These are phyloP conservation scores for Fusarium xyrophilum DNA, from an alignment of 2,329 filamentous ascomycete species.

Conservation along the genomic window DNA sequence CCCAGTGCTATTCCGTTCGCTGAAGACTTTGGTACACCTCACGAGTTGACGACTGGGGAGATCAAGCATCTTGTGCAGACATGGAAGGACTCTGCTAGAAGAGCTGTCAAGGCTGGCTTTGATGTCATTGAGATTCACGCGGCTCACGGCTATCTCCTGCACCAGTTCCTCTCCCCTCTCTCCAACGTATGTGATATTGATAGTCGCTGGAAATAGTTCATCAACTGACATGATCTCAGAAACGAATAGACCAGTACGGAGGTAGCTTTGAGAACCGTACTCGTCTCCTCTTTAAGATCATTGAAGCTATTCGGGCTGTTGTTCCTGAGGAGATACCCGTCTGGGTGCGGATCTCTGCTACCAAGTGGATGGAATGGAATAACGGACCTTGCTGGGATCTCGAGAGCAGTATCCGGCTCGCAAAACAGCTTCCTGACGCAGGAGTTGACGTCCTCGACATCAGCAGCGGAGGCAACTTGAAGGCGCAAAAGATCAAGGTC, in stretches of 20 bases:
- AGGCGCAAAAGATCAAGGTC: slow-evolving; percentile 64
- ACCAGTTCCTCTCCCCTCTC: slow-evolving; percentile 68
- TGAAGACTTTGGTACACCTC: slow-evolving; percentile 66
- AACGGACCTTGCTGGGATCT: slow-evolving; percentile 67
- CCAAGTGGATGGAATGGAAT: slow-evolving; percentile 66
- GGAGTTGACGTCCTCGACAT: slow-evolving; percentile 88
- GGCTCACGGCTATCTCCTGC: slow-evolving; percentile 72
- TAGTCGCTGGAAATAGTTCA: background rate
- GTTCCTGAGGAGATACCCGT: slow-evolving; percentile 64
- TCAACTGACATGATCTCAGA: slow-evolving; percentile 42
- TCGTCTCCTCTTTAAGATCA: slow-evolving; percentile 65
- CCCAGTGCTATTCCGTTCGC: slow-evolving; percentile 65
- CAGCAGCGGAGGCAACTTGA: slow-evolving; percentile 75
- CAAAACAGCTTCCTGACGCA: slow-evolving; percentile 66
- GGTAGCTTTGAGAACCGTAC: slow-evolving; percentile 70
- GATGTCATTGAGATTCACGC: slow-evolving; percentile 76
- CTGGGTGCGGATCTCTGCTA: slow-evolving; percentile 65
- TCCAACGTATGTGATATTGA: slow-evolving; percentile 55
- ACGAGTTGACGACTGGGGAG: slow-evolving; percentile 71
- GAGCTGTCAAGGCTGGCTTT: slow-evolving; percentile 72
- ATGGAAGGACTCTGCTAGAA: slow-evolving; percentile 64
- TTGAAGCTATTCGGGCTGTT: slow-evolving; percentile 57
- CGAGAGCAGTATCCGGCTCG: slow-evolving; percentile 58
- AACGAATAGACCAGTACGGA: slow-evolving; percentile 69
- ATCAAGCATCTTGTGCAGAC: slow-evolving; percentile 70